Evolutionary conservation across 352 stramenopile genomes (phyloP), one percentile per base, ranked within the genome.

Genomic region (Globisporangium uncinulatum): DNA sequence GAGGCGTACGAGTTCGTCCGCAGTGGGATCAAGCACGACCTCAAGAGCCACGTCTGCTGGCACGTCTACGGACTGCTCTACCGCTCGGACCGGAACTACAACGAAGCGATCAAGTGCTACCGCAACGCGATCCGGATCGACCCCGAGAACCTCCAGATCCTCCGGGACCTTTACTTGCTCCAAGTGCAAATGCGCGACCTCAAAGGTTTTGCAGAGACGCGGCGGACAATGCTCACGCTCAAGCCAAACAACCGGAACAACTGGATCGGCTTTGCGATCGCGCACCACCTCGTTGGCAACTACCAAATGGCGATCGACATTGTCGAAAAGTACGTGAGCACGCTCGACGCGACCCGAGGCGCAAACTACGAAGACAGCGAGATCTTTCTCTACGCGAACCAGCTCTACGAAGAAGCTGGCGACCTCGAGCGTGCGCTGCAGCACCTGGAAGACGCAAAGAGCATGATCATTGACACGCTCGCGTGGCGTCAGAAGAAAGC

Each of bases 101-200:
- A 83, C 43, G 94, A 99, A 69, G 96, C 96, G 29, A 98, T 99
- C 70, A 99, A 99, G 83, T 98, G 95, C 69, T 99, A 99, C 77
- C 96, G 96, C 67, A 95, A 98, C 64, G 96, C 97, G 14, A 83
- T 99, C 42, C 81, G 93, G 36, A 97, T 98, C 55, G 96, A 99
- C 73, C 71, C 79, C n/a, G 83, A 98, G 50, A 99, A 99, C 70
- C 67, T 98, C 46, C 95, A 99, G 77, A 99, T 99, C 65, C 70
- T 99, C 46, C 86, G 94, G 32, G 97, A 99, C 70, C 69, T 99
- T 55, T 96, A 96, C 61, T 64, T 98, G 55, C 79, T 99, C 13
- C 97, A 99, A 70, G 90, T 99, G 32, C 83, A 96, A 57, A 91
- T 92, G 79, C 74, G 86, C 51, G 87, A 95, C 64, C 79, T 93